Percentiles rank a stretch among this genome's conserved stretches.
Evolutionary conservation across 192 early-diverging fungal genomes (phyloP).

Genomic region (Umbelopsis sp.): DNA sequence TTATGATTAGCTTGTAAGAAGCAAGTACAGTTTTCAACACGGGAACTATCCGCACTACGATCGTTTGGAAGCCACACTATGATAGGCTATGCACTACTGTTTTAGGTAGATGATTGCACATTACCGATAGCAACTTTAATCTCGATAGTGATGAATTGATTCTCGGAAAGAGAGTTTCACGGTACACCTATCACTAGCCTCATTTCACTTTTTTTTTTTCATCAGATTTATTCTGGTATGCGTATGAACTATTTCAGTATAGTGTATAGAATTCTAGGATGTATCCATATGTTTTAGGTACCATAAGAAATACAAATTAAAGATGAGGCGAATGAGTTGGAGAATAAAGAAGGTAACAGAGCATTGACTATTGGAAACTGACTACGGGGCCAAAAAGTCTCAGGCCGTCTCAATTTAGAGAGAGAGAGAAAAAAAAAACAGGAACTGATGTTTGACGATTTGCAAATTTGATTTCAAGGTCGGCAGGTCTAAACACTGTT

Average conservation of each 20-base stretch:
- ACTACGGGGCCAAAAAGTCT: slow-evolving; percentile 5
- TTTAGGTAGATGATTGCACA: too few relatives aligned
- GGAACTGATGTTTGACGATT: not conserved
- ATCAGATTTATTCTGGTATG: not conserved
- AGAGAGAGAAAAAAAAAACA: not conserved
- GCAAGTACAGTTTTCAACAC: too few relatives aligned
- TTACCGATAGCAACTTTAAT: too few relatives aligned
- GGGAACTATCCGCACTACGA: too few relatives aligned
- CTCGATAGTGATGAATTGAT: too few relatives aligned
- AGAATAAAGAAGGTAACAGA: not conserved
- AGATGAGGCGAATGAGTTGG: not conserved
- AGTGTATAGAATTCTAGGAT: slow-evolving; percentile 2
- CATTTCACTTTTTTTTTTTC: not conserved
- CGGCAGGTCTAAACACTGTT: too few relatives aligned
- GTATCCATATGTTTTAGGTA: not conserved
- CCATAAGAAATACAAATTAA: slow-evolving; percentile 16
- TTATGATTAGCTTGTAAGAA: too few relatives aligned
- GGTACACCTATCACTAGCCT: not conserved
- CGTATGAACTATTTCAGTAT: slow-evolving; percentile 6
- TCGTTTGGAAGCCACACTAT: too few relatives aligned
- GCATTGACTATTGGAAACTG: slow-evolving; percentile 4
- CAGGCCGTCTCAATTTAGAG: not conserved
- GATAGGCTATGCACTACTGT: too few relatives aligned
- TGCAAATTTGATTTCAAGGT: too few relatives aligned
- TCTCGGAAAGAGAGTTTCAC: not conserved